Evolutionary conservation across 73 alveolate species (phyloP).

Genomic region (Uronychia setigera): DNA sequence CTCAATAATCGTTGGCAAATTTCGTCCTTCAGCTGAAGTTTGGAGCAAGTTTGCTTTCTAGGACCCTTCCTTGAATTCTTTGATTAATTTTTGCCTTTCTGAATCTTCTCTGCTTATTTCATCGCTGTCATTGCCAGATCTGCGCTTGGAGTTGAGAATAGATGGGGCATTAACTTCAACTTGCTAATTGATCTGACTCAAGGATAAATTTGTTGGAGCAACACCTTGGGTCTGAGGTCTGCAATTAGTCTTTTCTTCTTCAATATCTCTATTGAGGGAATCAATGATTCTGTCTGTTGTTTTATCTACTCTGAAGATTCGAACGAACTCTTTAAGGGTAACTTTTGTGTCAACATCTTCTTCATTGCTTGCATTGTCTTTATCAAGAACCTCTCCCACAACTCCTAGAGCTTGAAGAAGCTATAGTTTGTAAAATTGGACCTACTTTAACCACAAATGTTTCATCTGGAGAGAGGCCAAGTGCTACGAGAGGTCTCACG

Average conservation of each 20-base stretch:
- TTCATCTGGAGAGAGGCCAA: constrained; percentile 54
- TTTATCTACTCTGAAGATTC: constrained; percentile 48
- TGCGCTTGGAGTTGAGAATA: neutral
- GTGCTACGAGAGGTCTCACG: constrained; percentile 38
- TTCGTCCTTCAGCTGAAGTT: neutral
- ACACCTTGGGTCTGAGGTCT: too few relatives aligned
- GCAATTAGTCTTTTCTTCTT: neutral
- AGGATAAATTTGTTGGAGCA: too few relatives aligned
- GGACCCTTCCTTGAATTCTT: neutral
- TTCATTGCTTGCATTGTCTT: neutral
- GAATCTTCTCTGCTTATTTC: neutral
- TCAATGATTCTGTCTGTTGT: neutral
- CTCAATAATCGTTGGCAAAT: neutral
- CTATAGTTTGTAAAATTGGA: neutral
- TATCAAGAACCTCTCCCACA: neutral
- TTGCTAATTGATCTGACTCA: neutral
- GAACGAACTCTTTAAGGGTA: constrained; percentile 42
- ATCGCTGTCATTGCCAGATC: neutral
- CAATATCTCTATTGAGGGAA: neutral
- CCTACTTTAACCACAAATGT: constrained; percentile 31
- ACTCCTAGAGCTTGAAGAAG: constrained; percentile 38
- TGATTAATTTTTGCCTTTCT: neutral
- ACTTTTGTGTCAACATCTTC: constrained; percentile 36
- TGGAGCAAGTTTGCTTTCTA: neutral
- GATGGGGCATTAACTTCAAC: neutral